Evolutionary conservation across 1,284 basidiomycete genomes (phyloP), one percentile per base, ranked within the genome.

Genomic region (Rhodofomes roseus): DNA sequence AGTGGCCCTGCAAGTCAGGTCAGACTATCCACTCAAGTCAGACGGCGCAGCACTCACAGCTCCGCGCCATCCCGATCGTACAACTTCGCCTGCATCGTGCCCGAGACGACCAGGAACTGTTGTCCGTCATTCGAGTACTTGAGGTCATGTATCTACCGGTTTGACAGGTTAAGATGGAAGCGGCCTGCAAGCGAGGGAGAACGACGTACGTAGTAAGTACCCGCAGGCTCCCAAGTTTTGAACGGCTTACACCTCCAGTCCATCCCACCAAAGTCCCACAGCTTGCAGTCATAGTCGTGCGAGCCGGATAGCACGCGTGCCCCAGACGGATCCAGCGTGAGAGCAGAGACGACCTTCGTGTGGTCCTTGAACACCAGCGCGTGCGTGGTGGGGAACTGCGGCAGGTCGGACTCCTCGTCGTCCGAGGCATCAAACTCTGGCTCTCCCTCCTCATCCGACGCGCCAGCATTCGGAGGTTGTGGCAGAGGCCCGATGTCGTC

Each of bases 181-280:
- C 31, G 22, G 16, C 25, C 46, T 48, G 46, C 23, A 18, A 29
- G 25, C 14, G 41, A 37, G 25, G 22, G 23, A 20, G 57, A 54
- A 54, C 58, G 53, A 80, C 90, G 57, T 70, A 95, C 94, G 77
- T 96, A 89, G 76, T 99, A 98, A 66, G 88, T 92, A 61, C 93
- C 95, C 60, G 90, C 87, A 60, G 95, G 93, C 73, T 99, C 95
- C 84, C 93, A 98, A 63, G 85, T 92, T 76, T 95, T 93, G 84
- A 99, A 99, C 16, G 97, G 96, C 71, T 92, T 92, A 73, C 86
- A 84, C 68, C 91, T 83, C 63, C 82, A 78, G 68, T 92, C 91
- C 96, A 99, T 99, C 7, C 97, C 97, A 68, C 96, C 97, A 76
- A 99, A 99, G 75, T 99, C 97, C 96, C 96, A 99, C 56, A 99